Conservation (phyloP, 768 basidiomycete genomes). For the Sarcodon aspratus region DNA sequence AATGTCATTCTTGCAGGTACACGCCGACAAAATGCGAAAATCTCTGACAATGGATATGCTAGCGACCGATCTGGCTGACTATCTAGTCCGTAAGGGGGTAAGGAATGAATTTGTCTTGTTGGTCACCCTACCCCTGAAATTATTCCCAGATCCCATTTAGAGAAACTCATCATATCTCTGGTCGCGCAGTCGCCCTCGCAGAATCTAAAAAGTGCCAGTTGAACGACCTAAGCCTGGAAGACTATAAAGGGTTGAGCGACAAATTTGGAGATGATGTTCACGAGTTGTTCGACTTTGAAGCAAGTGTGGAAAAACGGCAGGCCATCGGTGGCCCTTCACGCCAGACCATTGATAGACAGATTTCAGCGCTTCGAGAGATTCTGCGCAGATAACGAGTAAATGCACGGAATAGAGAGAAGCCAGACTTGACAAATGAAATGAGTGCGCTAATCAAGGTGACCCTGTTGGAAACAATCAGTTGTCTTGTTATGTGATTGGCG, state of each 20-base stretch:
- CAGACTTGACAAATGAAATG: background rate
- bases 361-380: constrained; percentile 57
- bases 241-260: constrained; percentile 65
- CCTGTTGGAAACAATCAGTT: background rate
- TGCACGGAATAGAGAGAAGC: too few species aligned
- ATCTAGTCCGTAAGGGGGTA: constrained; percentile 97
- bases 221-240: constrained; percentile 66
- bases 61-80: constrained; percentile 97
- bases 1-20: constrained; percentile 40
- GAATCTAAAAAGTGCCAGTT: constrained; percentile 76
- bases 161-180: constrained; percentile 97
- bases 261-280: constrained; percentile 78
- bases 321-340: constrained; percentile 89
- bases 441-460: background rate
- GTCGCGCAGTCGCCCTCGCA: constrained; percentile 90
- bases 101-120: constrained; percentile 18
- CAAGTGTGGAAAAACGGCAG: constrained; percentile 83
- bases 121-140: background rate
- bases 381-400: constrained; percentile 21
- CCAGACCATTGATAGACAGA: constrained; percentile 77
- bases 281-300: constrained; percentile 88
- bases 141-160: constrained; percentile 85
- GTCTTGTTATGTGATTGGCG: background rate
- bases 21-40: constrained; percentile 79
- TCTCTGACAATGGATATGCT: constrained; percentile 96